A percentile compares a stretch with the other conserved stretches of the same genome.
These are phyloP conservation scores for Taphrina betulina DNA, from an alignment of 1,139 yeast species.

Conservation along the genomic window DNA sequence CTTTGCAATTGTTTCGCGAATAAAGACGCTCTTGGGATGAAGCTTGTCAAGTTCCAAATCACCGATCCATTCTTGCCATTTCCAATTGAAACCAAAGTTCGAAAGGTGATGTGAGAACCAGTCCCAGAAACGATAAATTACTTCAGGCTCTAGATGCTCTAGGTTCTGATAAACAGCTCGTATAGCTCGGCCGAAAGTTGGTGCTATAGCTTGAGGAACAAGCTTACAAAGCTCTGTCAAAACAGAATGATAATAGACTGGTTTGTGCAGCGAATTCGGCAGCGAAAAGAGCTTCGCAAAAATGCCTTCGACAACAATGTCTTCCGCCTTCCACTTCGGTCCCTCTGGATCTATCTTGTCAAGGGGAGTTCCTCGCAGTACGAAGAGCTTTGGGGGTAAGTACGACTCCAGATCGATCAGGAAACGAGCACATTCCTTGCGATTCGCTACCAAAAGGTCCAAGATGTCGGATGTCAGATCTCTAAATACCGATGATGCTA, in stretches of 20 bases:
- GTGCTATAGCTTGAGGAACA: slow-evolving; percentile 89
- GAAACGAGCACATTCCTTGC: slow-evolving; percentile 83
- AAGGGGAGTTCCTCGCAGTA: slow-evolving; percentile 79
- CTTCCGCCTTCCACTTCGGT: slow-evolving; percentile 86
- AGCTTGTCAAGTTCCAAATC: slow-evolving; percentile 46
- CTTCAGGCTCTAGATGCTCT: slow-evolving; percentile 69
- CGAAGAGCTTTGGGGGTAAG: slow-evolving; percentile 67
- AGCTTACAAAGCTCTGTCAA: slow-evolving; percentile 82
- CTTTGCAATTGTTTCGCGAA: slow-evolving; percentile 75
- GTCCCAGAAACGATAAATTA: slow-evolving; percentile 69
- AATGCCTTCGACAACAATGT: slow-evolving; percentile 79
- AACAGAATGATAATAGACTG: slow-evolving; percentile 80
- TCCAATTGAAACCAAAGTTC: slow-evolving; percentile 95
- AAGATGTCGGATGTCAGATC: slow-evolving; percentile 75
- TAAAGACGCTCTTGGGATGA: slow-evolving; percentile 74
- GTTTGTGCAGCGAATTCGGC: slow-evolving; percentile 65
- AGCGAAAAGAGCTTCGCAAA: slow-evolving; percentile 73
- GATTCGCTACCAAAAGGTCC: slow-evolving; percentile 80
- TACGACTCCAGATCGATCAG: slow-evolving; percentile 71
- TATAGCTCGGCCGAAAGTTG: slow-evolving; percentile 91
- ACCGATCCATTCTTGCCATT: slow-evolving; percentile 87
- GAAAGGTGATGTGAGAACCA: slow-evolving; percentile 95
- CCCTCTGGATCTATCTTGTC: slow-evolving; percentile 58
- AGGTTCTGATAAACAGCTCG: slow-evolving; percentile 74
- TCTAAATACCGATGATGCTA: slow-evolving; percentile 63